A percentile compares a stretch with the other conserved stretches of the same genome.
Conservation (phyloP, 148 eudicot species). For the Silene conica region DNA sequence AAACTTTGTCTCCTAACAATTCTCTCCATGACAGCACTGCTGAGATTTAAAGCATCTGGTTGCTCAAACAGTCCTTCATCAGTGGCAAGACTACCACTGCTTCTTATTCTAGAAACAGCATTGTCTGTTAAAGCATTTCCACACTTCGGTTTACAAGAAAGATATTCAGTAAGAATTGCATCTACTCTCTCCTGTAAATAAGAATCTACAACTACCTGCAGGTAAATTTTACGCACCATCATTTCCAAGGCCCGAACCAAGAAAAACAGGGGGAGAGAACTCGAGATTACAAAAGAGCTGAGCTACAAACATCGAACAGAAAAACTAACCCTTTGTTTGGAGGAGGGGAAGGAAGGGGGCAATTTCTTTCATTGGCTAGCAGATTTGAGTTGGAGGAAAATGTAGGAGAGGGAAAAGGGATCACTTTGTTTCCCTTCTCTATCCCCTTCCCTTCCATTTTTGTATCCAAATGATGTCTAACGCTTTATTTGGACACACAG, state of each 20-base stretch:
- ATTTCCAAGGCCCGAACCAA: conserved; percentile 14
- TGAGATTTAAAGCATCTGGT: conserved; percentile 60
- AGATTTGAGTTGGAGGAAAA: not conserved
- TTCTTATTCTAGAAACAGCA: conserved; percentile 67
- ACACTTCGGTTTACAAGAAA: conserved; percentile 53
- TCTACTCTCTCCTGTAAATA: conserved; percentile 71
- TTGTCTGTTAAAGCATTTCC: conserved; percentile 33
- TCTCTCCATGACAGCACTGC: conserved; percentile 58
- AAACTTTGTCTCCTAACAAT: conserved; percentile 48
- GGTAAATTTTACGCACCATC: conserved; percentile 16
- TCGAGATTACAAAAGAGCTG: not conserved
- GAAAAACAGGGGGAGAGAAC: not conserved
- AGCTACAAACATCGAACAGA: not conserved
- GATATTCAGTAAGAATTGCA: conserved; percentile 51
- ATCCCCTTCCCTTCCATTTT: not conserved
- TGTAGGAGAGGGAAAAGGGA: not conserved
- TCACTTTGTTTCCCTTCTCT: not conserved
- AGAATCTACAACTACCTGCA: conserved; percentile 62
- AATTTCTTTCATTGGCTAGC: not conserved
- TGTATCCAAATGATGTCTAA: not conserved
- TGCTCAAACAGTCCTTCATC: conserved; percentile 94
- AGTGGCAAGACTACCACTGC: conserved; percentile 64
- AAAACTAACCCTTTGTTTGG: not conserved
- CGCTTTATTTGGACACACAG: not conserved
- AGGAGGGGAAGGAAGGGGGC: not conserved